A percentile compares a stretch with the other conserved stretches of the same genome.
Evolutionary conservation across 495 filamentous ascomycete genomes (phyloP).

Genomic region (Lepraria neglecta): DNA sequence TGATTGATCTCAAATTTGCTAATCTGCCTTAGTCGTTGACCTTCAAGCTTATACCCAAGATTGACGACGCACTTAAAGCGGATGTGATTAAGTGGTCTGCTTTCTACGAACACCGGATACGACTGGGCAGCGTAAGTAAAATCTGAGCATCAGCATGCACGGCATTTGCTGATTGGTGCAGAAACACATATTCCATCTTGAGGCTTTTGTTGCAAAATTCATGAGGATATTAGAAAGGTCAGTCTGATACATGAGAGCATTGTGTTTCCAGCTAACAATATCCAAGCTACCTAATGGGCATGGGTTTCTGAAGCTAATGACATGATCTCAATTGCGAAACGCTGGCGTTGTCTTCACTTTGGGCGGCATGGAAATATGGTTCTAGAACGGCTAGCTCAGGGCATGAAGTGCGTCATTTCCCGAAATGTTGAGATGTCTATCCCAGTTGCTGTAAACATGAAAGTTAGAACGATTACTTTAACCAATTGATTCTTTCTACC

Average conservation of each 20-base stretch:
- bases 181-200: constrained; percentile 96
- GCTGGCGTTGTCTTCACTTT: not conserved
- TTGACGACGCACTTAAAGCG: constrained; percentile 81
- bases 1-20: not conserved
- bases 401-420: constrained; percentile 17
- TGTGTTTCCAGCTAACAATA: not conserved
- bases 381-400: constrained; percentile 15
- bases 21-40: constrained; percentile 56
- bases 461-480: not conserved
- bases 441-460: not conserved
- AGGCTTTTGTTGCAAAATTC: constrained; percentile 97
- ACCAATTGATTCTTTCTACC: not conserved
- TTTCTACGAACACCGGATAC: constrained; percentile 92
- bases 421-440: constrained; percentile 2
- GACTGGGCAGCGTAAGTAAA: constrained; percentile 61
- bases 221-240: constrained; percentile 88
- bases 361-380: not conserved
- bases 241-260: constrained; percentile 18
- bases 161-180: constrained; percentile 23
- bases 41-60: constrained; percentile 79
- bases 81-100: constrained; percentile 94
- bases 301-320: constrained; percentile 56
- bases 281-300: constrained; percentile 67
- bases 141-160: not conserved
- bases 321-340: not conserved